These are phyloP conservation scores for Dothidotthia symphoricarpi DNA, from an alignment of 2,329 filamentous ascomycete genomes.

Conservation along the genomic window DNA sequence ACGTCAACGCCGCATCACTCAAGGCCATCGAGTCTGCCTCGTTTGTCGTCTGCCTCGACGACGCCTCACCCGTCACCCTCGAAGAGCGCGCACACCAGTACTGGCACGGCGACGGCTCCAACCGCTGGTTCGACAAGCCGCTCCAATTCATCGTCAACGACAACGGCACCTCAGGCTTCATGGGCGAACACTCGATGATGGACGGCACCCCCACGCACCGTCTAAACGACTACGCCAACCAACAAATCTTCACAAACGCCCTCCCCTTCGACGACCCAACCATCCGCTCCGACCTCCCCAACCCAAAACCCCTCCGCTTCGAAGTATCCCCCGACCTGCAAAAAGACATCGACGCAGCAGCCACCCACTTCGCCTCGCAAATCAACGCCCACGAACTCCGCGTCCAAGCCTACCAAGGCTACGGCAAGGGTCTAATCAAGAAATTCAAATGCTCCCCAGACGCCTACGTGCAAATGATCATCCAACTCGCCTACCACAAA, in stretches of 20 bases:
- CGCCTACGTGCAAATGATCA: constrained; percentile 97
- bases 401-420: constrained; percentile 94
- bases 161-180: constrained; percentile 95
- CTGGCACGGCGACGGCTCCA: constrained; percentile 95
- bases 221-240: constrained; percentile 91
- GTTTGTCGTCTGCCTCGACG: constrained; percentile 91
- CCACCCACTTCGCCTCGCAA: constrained; percentile 73
- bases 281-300: constrained; percentile 78
- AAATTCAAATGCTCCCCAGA: constrained; percentile 98
- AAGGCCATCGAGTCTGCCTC: constrained; percentile 83
- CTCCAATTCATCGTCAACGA: constrained; percentile 97
- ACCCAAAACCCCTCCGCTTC: constrained; percentile 76
- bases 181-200: constrained; percentile 99
- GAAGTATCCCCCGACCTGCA: constrained; percentile 71
- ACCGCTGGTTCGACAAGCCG: constrained; percentile 98
- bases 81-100: constrained; percentile 95
- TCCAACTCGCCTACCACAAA: constrained; percentile 96
- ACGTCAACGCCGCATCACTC: constrained; percentile 74
- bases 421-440: constrained; percentile 98
- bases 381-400: constrained; percentile 87
- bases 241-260: constrained; percentile 89
- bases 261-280: constrained; percentile 79
- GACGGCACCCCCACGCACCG: constrained; percentile 97
- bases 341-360: constrained; percentile 74
- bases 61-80: constrained; percentile 84